phyloP scores from a whole-genome alignment of 352 stramenopile species.

The Phytophthora pisi region DNA sequence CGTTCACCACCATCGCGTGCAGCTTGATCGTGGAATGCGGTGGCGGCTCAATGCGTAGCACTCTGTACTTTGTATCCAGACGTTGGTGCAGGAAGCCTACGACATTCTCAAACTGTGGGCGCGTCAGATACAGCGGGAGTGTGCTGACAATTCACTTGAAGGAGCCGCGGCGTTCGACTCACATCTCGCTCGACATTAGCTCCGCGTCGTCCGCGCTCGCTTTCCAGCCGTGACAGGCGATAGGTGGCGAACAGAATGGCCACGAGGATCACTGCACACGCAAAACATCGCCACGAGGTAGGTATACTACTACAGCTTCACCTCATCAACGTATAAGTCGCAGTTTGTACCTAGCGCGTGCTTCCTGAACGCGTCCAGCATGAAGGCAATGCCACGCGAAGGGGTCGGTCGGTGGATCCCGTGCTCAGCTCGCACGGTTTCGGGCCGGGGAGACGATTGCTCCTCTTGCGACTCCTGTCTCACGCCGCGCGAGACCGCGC shows the following conservation, averaged over 20 bases:
- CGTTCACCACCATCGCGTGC: constrained; percentile 65
- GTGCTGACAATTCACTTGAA: too few relatives aligned
- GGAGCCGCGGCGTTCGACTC: not conserved
- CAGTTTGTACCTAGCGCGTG: constrained; percentile 41
- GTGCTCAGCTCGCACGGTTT: not conserved
- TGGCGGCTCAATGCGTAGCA: constrained; percentile 44
- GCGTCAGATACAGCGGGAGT: constrained; percentile 1
- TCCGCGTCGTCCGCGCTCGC: constrained; percentile 37
- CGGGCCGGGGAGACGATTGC: not conserved
- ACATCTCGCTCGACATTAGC: constrained; percentile 51
- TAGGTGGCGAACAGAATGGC: constrained; percentile 66
- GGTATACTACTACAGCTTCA: not conserved
- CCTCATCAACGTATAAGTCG: not conserved
- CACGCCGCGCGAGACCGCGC: not conserved
- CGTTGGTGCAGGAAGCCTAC: constrained; percentile 47
- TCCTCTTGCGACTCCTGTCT: not conserved
- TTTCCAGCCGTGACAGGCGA: constrained; percentile 62
- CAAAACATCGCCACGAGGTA: not conserved
- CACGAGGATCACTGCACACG: constrained; percentile 55
- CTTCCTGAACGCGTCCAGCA: constrained; percentile 40
- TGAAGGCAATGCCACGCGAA: constrained; percentile 1
- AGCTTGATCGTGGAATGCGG: constrained; percentile 22
- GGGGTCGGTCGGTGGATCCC: not conserved
- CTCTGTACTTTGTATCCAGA: constrained; percentile 57
- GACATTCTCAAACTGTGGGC: constrained; percentile 56